phyloP scores from a whole-genome alignment of 2,329 filamentous ascomycete genomes.

The Seiridium cupressi region DNA sequence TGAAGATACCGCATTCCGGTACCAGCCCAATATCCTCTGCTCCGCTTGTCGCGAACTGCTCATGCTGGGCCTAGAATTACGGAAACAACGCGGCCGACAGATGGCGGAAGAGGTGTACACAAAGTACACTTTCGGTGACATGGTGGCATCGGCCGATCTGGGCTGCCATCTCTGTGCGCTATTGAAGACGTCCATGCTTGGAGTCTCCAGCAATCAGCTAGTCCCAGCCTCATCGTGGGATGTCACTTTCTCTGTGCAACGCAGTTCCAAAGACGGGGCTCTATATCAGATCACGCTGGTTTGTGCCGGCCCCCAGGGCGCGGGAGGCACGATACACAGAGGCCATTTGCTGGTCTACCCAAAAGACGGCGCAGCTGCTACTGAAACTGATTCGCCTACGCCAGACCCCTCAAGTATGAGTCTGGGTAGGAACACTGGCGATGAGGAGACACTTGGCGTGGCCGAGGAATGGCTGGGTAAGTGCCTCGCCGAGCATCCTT shows the following conservation, averaged over 20 bases:
- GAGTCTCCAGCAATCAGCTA: not conserved
- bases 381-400: not conserved
- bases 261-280: too few relatives aligned
- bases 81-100: not conserved
- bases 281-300: not conserved
- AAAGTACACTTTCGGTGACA: not conserved
- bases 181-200: not conserved
- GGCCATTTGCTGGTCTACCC: not conserved
- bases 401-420: not conserved
- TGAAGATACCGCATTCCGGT: not conserved
- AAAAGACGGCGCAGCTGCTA: not conserved
- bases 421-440: slow-evolving; percentile 2
- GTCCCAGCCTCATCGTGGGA: not conserved
- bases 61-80: not conserved
- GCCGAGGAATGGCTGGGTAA: not conserved
- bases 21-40: slow-evolving; percentile 8
- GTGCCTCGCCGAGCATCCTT: not conserved
- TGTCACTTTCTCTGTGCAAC: not conserved
- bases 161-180: slow-evolving; percentile 9
- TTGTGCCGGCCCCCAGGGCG: not conserved
- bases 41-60: slow-evolving; percentile 8
- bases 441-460: not conserved
- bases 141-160: not conserved
- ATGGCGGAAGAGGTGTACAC: not conserved
- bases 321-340: not conserved